Evolutionary conservation across 805 yeast genomes (phyloP).

Genomic region (Alloascoidea hylecoeti): DNA sequence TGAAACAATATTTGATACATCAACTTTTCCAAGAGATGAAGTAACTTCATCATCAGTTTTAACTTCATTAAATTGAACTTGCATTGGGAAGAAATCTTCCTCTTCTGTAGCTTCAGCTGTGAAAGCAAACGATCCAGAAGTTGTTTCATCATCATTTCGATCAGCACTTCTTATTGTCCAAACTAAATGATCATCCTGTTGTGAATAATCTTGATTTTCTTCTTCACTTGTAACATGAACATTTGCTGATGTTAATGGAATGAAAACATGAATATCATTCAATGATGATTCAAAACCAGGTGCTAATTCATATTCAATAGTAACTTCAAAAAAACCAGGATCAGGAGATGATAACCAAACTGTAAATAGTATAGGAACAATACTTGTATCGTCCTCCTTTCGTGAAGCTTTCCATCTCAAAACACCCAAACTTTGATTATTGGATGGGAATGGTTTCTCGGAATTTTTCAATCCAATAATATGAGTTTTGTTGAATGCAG

Average conservation of each 20-base stretch:
- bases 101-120: slow-evolving; percentile 62
- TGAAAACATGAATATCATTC: slow-evolving; percentile 37
- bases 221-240: slow-evolving; percentile 35
- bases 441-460: slow-evolving; percentile 74
- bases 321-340: slow-evolving; percentile 51
- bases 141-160: slow-evolving; percentile 28
- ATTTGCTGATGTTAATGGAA: slow-evolving; percentile 54
- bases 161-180: slow-evolving; percentile 46
- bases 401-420: slow-evolving; percentile 82
- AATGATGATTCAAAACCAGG: slow-evolving; percentile 29
- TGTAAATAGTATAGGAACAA: slow-evolving; percentile 60
- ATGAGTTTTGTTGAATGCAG: slow-evolving; percentile 39
- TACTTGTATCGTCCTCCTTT: slow-evolving; percentile 37
- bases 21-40: slow-evolving; percentile 47
- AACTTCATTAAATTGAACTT: slow-evolving; percentile 38
- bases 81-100: slow-evolving; percentile 82
- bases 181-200: slow-evolving; percentile 54
- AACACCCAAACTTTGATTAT: slow-evolving; percentile 83
- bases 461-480: slow-evolving; percentile 66
- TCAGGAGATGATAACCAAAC: slow-evolving; percentile 70
- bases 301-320: slow-evolving; percentile 77
- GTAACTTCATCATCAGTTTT: slow-evolving; percentile 21
- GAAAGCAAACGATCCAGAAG: slow-evolving; percentile 73
- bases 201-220: slow-evolving; percentile 32
- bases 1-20: slow-evolving; percentile 41